Percentiles rank a stretch among this genome's conserved stretches.
phyloP scores from a whole-genome alignment of 495 filamentous ascomycete species.

The Tetracladium setigerum region DNA sequence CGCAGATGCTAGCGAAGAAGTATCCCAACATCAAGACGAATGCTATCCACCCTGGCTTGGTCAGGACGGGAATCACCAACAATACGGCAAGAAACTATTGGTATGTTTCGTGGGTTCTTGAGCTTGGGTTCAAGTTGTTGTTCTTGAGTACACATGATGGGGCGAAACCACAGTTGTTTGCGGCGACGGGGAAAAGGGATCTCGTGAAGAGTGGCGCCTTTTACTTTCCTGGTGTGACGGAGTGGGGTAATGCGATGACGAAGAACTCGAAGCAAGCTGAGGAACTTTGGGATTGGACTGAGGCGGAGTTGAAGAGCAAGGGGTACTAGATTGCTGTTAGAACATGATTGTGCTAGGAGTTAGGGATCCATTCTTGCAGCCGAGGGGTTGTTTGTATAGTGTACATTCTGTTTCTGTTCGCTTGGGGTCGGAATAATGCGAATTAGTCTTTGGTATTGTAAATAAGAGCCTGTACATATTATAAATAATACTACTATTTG shows the following conservation, averaged over 20 bases:
- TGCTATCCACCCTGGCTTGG: conserved; percentile 58
- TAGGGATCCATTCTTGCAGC: too few species aligned
- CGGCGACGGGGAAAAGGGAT: conserved; percentile 29
- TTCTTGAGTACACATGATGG: conserved; percentile 30
- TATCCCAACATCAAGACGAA: conserved; percentile 49
- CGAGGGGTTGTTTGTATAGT: too few species aligned
- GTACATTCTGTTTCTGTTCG: too few species aligned
- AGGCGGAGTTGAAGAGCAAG: conserved; percentile 32
- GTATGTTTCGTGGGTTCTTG: too few species aligned
- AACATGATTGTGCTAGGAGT: too few species aligned
- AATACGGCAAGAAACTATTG: conserved; percentile 17
- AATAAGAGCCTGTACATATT: too few species aligned
- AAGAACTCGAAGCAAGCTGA: conserved; percentile 39
- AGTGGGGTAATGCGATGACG: conserved; percentile 27
- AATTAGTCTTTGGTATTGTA: too few species aligned
- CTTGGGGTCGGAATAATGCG: too few species aligned
- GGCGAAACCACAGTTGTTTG: conserved; percentile 54
- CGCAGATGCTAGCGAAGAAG: conserved; percentile 47
- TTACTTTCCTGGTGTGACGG: conserved; percentile 42
- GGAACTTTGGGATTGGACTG: conserved; percentile 58
- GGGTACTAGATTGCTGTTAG: too few species aligned
- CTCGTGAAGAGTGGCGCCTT: conserved; percentile 33
- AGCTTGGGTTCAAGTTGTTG: too few species aligned
- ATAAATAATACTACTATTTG: too few species aligned
- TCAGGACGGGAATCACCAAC: conserved; percentile 21